Base-by-base conservation (phyloP, 441 rosid species). In the Populus hybrid region DNA sequence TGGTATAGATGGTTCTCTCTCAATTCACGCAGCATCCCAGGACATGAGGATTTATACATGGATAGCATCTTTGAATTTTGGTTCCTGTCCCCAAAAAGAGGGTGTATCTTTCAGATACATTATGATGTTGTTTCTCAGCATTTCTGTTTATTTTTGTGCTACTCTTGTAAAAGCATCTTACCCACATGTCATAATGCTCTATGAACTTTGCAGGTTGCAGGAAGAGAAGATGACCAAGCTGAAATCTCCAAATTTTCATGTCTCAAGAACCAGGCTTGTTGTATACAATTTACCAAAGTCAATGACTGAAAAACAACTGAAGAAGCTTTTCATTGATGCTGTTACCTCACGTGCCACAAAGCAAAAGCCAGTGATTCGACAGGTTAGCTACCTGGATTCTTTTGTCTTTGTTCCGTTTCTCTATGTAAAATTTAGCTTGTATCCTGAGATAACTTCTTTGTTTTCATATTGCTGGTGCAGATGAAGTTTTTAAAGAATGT, bases 211-310 rank as follows among this genome's bases (percentile, higher is more conserved):
- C 77, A 96, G 99, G 84, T 82, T 96, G 84, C 91, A 92, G 59
- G 94, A 89, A 86, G 90, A 86, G 83, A 96, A 92, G 89, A 88
- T 79, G 88, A 87, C 86, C 26, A 96, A 90, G 87, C 99, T 96
- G 81, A 88, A 82, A 75, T 96, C 99, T 78, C 99, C 95, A 4
- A 96, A 96, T 80, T 94, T 92, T 77, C 99, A 92, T 79, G 95
- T 94, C 42, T 91, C 98, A 42, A 89, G 83, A 87, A 95, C 88
- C 46, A 86, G 99, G 80, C 89, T 94, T 71, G 83, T 90, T 68
- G 83, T 94, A 69, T 91, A 91, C 83, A 96, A 96, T 83, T 82
- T 96, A 63, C 98, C 99, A 3, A 92, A 89, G 80, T 85, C 94
- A 59, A 85, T 92, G 95, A 77, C 90, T 10, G 94, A 89, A 77